Conservation (phyloP, 352 stramenopile genomes). For the Aphanomyces stellatus region DNA sequence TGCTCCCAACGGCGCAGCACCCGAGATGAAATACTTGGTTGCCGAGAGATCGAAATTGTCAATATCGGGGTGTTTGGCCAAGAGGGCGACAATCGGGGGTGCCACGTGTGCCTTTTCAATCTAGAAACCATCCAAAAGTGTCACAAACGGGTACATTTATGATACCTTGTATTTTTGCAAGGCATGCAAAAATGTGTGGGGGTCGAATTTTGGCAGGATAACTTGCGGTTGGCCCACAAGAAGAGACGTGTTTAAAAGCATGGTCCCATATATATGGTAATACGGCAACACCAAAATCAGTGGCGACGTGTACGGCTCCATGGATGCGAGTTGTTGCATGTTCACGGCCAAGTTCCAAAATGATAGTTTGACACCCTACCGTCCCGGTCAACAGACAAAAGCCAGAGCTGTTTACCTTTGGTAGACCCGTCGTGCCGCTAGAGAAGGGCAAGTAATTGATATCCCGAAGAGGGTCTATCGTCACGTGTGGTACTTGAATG, state of each 20-base stretch:
- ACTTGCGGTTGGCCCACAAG: conserved; percentile 76
- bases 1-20: conserved; percentile 70
- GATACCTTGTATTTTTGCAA: conserved; percentile 48
- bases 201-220: conserved; percentile 86
- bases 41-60: conserved; percentile 61
- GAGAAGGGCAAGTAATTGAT: conserved; percentile 83
- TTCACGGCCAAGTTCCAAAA: conserved; percentile 73
- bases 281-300: conserved; percentile 79
- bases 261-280: conserved; percentile 93
- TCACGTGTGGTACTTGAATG: not conserved
- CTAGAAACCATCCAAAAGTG: not conserved
- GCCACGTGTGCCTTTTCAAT: conserved; percentile 62
- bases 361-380: conserved; percentile 81
- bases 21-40: conserved; percentile 57
- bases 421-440: conserved; percentile 88
- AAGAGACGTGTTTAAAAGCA: conserved; percentile 71
- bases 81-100: conserved; percentile 42
- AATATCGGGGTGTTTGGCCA: conserved; percentile 59
- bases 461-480: not conserved
- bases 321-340: conserved; percentile 39
- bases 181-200: conserved; percentile 76
- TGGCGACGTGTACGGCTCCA: conserved; percentile 34
- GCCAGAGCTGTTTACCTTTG: too few species aligned
- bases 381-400: conserved; percentile 22
- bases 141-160: conserved; percentile 22